Evolutionary conservation across 257 asterid species (phyloP), one percentile per base, ranked within the genome.

Genomic region (Leonotis leonurus): DNA sequence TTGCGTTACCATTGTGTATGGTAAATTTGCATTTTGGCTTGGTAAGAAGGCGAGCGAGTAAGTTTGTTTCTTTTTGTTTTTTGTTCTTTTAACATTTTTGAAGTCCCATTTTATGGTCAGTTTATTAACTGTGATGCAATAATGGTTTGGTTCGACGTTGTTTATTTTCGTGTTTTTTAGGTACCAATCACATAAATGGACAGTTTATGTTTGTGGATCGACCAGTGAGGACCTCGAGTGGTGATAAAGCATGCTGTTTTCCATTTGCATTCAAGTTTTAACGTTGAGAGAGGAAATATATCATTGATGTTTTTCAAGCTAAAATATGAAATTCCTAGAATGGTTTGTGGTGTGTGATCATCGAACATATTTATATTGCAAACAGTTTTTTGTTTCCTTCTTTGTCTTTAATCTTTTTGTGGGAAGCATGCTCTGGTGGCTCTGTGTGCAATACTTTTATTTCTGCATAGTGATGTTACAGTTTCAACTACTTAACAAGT

Each of bases 1-100:
- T 27, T 74, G 88, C 68, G 75, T 88, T 24, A 97, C 97, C 10
- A 75, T 92, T 60, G 98, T 92, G 33, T 88, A 83, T 60, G 98
- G 98, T 24, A 92, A 87, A 83, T 69, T 85, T 67, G 95, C 98
- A 29, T 86, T 92, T 75, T 92, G 98, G 98, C 98, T 88, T 69
- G 98, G 98, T 57, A 92, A 92, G 94, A 92, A 92, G 82, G 98
- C 98, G 18, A 92, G 89, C 78, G 97, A 86, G 96, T 90, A 80
- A 85, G 95, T 71, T 59, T n/a, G n/a, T 4, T 43, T 4, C 18
- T 9, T 21, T 12, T 24, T 11, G 22, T 5, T 7, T 40, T 39
- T 35, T 13, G 13, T 22, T 21, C 33, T 57, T 33, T 21, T 4
- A 12, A 14, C 3, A n/a, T 27, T 30, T 56, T 46, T 49, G 2